phyloP scores from a whole-genome alignment of 805 yeast genomes.

The Ogataea minuta region DNA sequence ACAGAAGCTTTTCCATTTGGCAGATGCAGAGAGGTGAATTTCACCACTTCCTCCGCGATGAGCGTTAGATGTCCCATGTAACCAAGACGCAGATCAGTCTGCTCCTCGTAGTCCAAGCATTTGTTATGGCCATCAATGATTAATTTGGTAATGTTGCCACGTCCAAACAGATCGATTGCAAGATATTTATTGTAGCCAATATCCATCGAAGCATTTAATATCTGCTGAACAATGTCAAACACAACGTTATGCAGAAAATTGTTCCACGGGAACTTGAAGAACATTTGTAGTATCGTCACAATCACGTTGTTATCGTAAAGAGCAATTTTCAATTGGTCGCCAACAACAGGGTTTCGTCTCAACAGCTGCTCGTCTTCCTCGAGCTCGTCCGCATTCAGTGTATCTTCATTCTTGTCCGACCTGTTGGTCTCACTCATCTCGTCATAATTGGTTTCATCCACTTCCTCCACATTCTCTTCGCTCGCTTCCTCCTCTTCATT shows the following conservation, averaged over 20 bases:
- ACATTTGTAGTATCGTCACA: conserved; percentile 58
- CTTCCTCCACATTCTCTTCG: conserved; percentile 9
- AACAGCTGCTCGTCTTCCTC: conserved; percentile 33
- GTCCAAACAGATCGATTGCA: conserved; percentile 68
- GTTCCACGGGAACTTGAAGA: conserved; percentile 91
- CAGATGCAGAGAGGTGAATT: conserved; percentile 45
- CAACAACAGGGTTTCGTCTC: conserved; percentile 60
- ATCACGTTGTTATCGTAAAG: conserved; percentile 73
- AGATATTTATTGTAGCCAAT: conserved; percentile 80
- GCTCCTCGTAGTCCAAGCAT: conserved; percentile 59
- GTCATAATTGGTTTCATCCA: conserved; percentile 17
- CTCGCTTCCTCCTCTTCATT: too few relatives aligned
- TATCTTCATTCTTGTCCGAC: conserved; percentile 29
- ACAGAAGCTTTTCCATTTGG: conserved; percentile 51
- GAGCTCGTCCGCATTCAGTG: conserved; percentile 23
- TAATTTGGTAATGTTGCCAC: conserved; percentile 54
- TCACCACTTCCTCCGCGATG: conserved; percentile 93
- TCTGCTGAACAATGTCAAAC: conserved; percentile 93
- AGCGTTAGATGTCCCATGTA: conserved; percentile 96
- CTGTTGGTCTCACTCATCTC: conserved; percentile 4
- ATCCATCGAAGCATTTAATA: conserved; percentile 78
- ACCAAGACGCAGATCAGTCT: conserved; percentile 70
- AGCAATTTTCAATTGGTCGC: conserved; percentile 83
- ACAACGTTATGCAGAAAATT: conserved; percentile 96
- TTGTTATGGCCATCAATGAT: conserved; percentile 59